Conservation (phyloP, 2,329 filamentous ascomycete genomes). For the Cercospora berteroae region DNA sequence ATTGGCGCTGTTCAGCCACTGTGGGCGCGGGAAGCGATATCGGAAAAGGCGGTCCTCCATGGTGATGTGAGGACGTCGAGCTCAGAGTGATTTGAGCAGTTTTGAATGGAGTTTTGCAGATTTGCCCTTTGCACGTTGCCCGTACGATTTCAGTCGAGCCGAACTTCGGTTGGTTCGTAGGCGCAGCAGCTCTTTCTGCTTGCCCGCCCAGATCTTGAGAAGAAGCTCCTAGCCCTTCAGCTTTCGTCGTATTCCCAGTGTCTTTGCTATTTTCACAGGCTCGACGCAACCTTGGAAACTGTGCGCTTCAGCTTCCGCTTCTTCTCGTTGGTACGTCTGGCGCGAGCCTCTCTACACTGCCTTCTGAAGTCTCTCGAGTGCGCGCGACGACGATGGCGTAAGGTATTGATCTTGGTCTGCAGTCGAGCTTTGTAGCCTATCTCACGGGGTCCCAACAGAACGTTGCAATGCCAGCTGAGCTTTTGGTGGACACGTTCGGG, state of each 20-base stretch:
- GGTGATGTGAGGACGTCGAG: not conserved
- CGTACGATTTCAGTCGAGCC: not conserved
- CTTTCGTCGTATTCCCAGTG: not conserved
- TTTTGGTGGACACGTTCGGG: constrained; percentile 2
- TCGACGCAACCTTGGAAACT: not conserved
- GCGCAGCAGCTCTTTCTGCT: constrained; percentile 1
- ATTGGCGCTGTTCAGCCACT: constrained; percentile 65
- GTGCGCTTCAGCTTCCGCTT: not conserved
- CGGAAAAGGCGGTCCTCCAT: constrained; percentile 56
- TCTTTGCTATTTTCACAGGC: constrained; percentile 6
- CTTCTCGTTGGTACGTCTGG: not conserved
- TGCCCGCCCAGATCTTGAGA: not conserved
- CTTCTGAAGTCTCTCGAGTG: constrained; percentile 7
- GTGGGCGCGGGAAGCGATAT: constrained; percentile 65
- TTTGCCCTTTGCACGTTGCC: constrained; percentile 3
- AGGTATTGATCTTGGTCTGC: constrained; percentile 7
- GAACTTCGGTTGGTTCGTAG: constrained; percentile 1
- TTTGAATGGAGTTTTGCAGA: constrained; percentile 6
- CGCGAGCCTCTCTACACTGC: constrained; percentile 3
- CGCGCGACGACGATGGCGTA: constrained; percentile 5
- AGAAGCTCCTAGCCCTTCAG: not conserved
- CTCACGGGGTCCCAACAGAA: constrained; percentile 4
- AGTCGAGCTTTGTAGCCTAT: constrained; percentile 11
- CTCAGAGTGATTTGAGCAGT: constrained; percentile 1
- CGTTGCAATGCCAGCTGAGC: constrained; percentile 7